Base-by-base conservation (phyloP, 1,139 yeast species). In the Kodamaea plutei region DNA sequence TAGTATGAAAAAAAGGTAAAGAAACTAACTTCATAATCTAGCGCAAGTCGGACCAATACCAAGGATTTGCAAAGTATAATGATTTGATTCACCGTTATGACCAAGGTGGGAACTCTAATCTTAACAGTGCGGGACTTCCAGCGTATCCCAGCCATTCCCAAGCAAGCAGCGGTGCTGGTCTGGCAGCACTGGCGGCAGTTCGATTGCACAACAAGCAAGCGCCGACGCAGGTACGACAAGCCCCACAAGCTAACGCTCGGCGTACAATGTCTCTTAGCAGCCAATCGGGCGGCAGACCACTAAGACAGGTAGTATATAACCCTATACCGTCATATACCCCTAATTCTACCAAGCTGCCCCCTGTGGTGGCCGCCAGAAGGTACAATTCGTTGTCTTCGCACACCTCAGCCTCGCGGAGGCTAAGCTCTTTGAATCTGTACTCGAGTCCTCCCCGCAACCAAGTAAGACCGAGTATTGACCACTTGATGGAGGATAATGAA, bases 21-120 rank as follows among this genome's bases (percentile, higher is more conserved):
- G 8, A 17, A 17, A n/a, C n/a, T n/a, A n/a, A n/a, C n/a, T n/a
- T n/a, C n/a, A n/a, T n/a, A n/a, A 12, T 23, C 4, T 26, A 42
- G 46, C 35, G 38, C 33, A 44, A 41, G 32, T 36, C 36, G 17
- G 45, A 36, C 30, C 44, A 41, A 24, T 50, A 50, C 38, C 69
- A 64, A 33, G 73, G 73, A 15, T 66, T 66, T 41, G 49, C 54
- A 35, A 62, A 56, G 41, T 65, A 66, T 44, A 47, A 54, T 13
- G 58, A 56, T 13, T 67, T 63, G 34, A 39, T 58, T 26, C 50
- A 52, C 36, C 44, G 55, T 12, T 58, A 57, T 39, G 56, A 50
- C 35, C 47, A 39, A 35, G 56, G 61, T 16, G 74, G 73, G 15
- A 69, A 13, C 13, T 5, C 23, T 8, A 21, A 21, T 12, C 8